Base-by-base conservation (phyloP, 371 early-diverging fungal species). In the Mucor saturninus region DNA sequence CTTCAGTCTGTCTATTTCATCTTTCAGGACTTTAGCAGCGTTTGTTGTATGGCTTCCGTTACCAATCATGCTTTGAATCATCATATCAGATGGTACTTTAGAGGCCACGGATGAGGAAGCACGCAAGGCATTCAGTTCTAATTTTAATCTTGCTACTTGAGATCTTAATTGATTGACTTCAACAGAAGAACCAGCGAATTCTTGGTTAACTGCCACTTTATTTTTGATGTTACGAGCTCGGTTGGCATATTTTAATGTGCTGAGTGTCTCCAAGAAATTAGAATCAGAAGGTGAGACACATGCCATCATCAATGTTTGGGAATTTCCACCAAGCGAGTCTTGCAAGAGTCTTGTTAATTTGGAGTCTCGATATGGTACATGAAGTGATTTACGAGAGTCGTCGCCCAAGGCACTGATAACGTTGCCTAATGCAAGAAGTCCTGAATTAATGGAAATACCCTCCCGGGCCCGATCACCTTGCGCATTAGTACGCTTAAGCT, bases 351-450 rank as follows among this genome's bases (percentile, higher is more conserved):
- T 86, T 1, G 76, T 79, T 32, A 99, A 85, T 76, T 99, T 99
- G 11, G 93, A 92, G 71, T 99, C 79, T 71, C 99, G 89, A 70
- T 94, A 99, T 7, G 99, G 99, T 14, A 99, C 87, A 61, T 91
- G 90, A 1, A 81, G 69, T 0, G 83, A 73, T 55, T 72, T 83
- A 59, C 90, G 75, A 3, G 87, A 71, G 65, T 93, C 88, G 64
- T 97, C 97, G 40, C 92, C 93, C 11, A 99, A 85, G 1, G 99
- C 99, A 39, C 91, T 92, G 42, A 99, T 99, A 11, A 99, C 99
- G 73, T 99, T 99, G 54, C 99, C 99, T 11, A 99, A 86, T 2
- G 97, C 96, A 46, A 98, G 80, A 14, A 99, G 86, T 11, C 99
- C 99, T 31, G 92, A 87, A 72, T 99, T 99, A 74, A 99, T 99